phyloP scores from a whole-genome alignment of 768 basidiomycete species.

The Asterophora parasitica region DNA sequence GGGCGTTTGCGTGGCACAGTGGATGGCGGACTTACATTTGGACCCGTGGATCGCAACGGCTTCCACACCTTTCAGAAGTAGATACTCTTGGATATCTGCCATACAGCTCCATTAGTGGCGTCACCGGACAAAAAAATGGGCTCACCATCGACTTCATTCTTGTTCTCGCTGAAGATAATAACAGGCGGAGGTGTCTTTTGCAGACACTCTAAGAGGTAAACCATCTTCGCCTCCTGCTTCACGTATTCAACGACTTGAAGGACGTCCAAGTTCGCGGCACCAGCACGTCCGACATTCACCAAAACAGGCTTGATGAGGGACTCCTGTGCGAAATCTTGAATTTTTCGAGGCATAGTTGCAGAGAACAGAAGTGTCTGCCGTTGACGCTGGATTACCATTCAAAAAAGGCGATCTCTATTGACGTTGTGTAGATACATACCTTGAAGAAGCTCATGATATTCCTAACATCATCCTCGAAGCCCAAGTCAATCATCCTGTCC shows the following conservation, averaged over 20 bases:
- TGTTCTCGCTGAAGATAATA: slow-evolving; percentile 97
- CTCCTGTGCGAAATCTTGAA: slow-evolving; percentile 97
- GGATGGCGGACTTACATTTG: slow-evolving; percentile 58
- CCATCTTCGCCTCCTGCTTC: slow-evolving; percentile 99
- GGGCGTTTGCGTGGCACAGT: neutral
- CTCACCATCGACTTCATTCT: slow-evolving; percentile 99
- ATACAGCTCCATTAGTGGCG: slow-evolving; percentile 1
- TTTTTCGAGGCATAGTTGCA: slow-evolving; percentile 98
- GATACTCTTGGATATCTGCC: slow-evolving; percentile 97
- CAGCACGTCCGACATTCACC: slow-evolving; percentile 97
- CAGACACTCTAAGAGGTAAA: slow-evolving; percentile 93
- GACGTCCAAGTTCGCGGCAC: slow-evolving; percentile 95
- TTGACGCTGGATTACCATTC: slow-evolving; percentile 59
- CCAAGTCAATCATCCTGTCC: slow-evolving; percentile 98
- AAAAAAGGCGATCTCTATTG: neutral
- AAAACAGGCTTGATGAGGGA: slow-evolving; percentile 92
- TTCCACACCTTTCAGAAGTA: slow-evolving; percentile 94
- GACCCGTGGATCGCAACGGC: slow-evolving; percentile 98
- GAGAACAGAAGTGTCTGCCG: slow-evolving; percentile 96
- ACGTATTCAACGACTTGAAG: slow-evolving; percentile 97
- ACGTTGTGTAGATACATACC: slow-evolving; percentile 35
- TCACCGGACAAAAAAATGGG: neutral
- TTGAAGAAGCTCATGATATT: slow-evolving; percentile 99
- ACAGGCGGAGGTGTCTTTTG: slow-evolving; percentile 99
- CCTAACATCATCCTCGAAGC: slow-evolving; percentile 97